Percentiles rank a stretch among this genome's conserved stretches.
phyloP scores from a whole-genome alignment of 2,329 filamentous ascomycete species.

The Diaporthe vexans region DNA sequence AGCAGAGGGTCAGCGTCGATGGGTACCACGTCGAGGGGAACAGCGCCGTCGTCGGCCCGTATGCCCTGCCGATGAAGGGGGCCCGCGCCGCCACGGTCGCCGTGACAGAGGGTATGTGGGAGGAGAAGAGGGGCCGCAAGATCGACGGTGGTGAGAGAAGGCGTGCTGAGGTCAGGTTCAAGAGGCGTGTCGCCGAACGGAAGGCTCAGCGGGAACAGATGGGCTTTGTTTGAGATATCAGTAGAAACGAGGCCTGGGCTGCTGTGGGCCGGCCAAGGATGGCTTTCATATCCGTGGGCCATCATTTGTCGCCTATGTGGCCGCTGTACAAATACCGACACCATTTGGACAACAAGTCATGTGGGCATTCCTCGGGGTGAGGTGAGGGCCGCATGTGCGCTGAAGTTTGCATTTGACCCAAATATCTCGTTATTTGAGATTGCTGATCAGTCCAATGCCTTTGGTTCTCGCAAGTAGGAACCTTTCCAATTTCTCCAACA shows the following conservation, averaged over 20 bases:
- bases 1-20: conserved; percentile 66
- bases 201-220: conserved; percentile 69
- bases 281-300: neutral
- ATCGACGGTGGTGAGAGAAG: conserved; percentile 96
- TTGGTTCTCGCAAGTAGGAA: neutral
- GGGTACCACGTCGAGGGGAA: conserved; percentile 78
- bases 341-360: neutral
- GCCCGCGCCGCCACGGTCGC: conserved; percentile 75
- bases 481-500: neutral
- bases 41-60: conserved; percentile 81
- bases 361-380: neutral
- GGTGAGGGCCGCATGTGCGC: neutral
- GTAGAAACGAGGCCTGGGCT: neutral
- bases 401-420: neutral
- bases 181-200: conserved; percentile 84
- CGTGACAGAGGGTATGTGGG: conserved; percentile 92
- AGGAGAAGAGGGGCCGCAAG: conserved; percentile 87
- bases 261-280: neutral
- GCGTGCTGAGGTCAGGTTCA: conserved; percentile 86
- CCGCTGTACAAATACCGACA: conserved; percentile 15
- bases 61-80: conserved; percentile 77
- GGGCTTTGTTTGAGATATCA: conserved; percentile 31
- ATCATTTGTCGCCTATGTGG: neutral
- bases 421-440: neutral
- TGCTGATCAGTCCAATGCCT: neutral